Base-by-base conservation (phyloP, 306 rosid species). In the Cicer yamashitae region DNA sequence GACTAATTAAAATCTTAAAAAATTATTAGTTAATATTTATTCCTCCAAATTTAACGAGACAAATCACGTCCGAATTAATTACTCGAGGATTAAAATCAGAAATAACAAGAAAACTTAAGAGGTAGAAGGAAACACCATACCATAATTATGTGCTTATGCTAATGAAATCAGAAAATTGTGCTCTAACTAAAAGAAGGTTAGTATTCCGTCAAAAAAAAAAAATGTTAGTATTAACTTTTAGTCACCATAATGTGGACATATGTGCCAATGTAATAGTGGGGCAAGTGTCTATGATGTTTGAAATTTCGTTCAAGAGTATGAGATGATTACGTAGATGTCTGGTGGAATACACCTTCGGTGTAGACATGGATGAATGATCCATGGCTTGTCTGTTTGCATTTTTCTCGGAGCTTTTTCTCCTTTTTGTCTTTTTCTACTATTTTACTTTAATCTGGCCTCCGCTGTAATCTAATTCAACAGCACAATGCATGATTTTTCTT, bases 361-460 rank as follows among this genome's bases (percentile, higher is more conserved):
- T 70, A 40, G 89, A 88, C 89, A 85, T 47, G 12, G 39, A 43
- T 47, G 70, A 77, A 74, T 70, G 71, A 54, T 71, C 50, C 17
- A 11, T 64, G 70, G 77, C 18, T 75, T 18, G 30, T 68, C 15
- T 77, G 87, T 65, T 50, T 63, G 60, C 83, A 39, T 66, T 75
- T 52, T 22, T 47, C 78, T 82, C 73, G 8, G 58, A 84, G 4
- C 8, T 54, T 34, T 37, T 25, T 72, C 66, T 71, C 66, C 63
- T 71, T 46, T 67, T 62, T 11, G 34, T 15, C 37, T 44, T 44
- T 66, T 66, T 66, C 17, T 11, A 66, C 39, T 66, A 3, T 11
- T 52, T 52, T 37, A 3, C 13, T 60, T 47, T 57, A 34, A 38
- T 48, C 53, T 48, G 1, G 57, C 82, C 86, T 68, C 18, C 78